Evolutionary conservation across 768 basidiomycete genomes (phyloP).

Genomic region (Amanita inopinata): DNA sequence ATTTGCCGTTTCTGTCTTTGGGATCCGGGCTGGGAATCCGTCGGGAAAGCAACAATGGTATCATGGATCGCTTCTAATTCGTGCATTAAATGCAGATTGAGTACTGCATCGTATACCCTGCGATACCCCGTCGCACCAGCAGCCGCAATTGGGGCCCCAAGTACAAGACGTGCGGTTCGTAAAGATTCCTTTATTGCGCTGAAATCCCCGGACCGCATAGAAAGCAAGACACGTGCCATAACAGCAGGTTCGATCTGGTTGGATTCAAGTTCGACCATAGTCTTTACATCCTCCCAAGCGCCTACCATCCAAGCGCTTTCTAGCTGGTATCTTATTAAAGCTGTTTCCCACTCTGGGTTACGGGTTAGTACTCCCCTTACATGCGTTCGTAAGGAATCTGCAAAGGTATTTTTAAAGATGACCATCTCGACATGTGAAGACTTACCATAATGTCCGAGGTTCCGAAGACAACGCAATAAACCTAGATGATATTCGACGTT

Average conservation of each 20-base stretch:
- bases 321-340: slow-evolving; percentile 74
- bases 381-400: slow-evolving; percentile 94
- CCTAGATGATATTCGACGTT: slow-evolving; percentile 87
- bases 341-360: slow-evolving; percentile 73
- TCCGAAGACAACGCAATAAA: slow-evolving; percentile 80
- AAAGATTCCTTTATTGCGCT: slow-evolving; percentile 39
- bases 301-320: slow-evolving; percentile 97
- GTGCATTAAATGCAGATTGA: slow-evolving; percentile 78
- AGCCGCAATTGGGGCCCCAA: slow-evolving; percentile 79
- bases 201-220: slow-evolving; percentile 53
- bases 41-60: slow-evolving; percentile 28
- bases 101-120: slow-evolving; percentile 75
- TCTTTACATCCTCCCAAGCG: slow-evolving; percentile 79
- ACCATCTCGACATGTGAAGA: too few species aligned
- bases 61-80: slow-evolving; percentile 69
- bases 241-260: slow-evolving; percentile 51
- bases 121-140: slow-evolving; percentile 74
- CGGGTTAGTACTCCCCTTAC: slow-evolving; percentile 83
- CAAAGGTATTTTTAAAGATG: too few species aligned
- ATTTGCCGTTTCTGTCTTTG: slow-evolving; percentile 24
- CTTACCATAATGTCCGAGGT: slow-evolving; percentile 94
- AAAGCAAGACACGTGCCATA: slow-evolving; percentile 72
- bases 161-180: slow-evolving; percentile 51
- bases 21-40: slow-evolving; percentile 26
- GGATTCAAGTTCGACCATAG: slow-evolving; percentile 41